These are phyloP conservation scores for Pseudopithomyces maydicus DNA, from an alignment of 2,329 filamentous ascomycete species.

Conservation along the genomic window DNA sequence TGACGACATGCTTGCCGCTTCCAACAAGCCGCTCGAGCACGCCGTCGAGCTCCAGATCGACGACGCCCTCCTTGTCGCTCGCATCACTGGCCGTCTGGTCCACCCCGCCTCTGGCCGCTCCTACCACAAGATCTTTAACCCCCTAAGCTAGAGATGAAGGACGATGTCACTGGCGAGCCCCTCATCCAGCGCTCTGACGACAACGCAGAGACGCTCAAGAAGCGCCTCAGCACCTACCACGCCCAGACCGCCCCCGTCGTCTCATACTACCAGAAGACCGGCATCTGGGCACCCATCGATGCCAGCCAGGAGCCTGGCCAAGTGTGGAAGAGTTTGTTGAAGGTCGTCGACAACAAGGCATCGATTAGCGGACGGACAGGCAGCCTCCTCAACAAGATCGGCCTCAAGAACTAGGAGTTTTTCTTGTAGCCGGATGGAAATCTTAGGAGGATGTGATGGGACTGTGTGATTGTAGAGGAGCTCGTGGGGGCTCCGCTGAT, in stretches of 20 bases:
- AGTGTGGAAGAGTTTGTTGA: constrained; percentile 92
- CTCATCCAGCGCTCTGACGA: constrained; percentile 96
- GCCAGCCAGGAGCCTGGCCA: constrained; percentile 94
- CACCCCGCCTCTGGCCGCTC: constrained; percentile 95
- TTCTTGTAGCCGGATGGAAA: background rate
- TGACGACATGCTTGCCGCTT: constrained; percentile 82
- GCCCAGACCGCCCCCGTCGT: constrained; percentile 91
- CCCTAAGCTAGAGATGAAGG: constrained; percentile 93
- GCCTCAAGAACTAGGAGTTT: constrained; percentile 54
- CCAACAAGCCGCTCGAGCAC: constrained; percentile 87
- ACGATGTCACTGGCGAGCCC: constrained; percentile 95
- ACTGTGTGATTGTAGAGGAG: background rate
- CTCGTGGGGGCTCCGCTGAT: constrained; percentile 6
- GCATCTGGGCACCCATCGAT: constrained; percentile 95
- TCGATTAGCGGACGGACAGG: constrained; percentile 45
- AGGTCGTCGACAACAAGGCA: constrained; percentile 71
- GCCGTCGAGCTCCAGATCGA: constrained; percentile 97
- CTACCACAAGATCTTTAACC: constrained; percentile 99
- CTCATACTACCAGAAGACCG: constrained; percentile 94
- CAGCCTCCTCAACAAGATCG: constrained; percentile 59
- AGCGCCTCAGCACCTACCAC: constrained; percentile 93
- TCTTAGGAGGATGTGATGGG: background rate
- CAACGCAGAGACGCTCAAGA: constrained; percentile 94
- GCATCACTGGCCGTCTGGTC: constrained; percentile 94
- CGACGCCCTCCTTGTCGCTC: constrained; percentile 87